Evolutionary conservation across 139 green algal genomes (phyloP).

Genomic region (Axilococcus clingmanii): DNA sequence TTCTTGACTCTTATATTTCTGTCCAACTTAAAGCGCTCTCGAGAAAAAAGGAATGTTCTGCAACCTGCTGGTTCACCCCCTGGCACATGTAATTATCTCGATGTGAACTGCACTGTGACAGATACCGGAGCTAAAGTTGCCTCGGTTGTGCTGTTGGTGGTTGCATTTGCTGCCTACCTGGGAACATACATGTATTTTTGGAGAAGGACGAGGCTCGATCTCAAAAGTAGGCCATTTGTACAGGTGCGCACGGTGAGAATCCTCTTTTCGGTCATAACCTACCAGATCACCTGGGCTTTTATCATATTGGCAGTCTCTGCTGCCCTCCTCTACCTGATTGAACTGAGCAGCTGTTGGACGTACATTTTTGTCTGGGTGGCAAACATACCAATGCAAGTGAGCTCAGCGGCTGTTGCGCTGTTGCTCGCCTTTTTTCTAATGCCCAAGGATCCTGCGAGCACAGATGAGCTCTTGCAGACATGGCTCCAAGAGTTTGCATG

Average conservation of each 20-base stretch:
- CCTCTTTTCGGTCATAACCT: constrained; percentile 1
- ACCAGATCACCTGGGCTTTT: constrained; percentile 1
- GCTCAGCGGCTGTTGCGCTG: neutral
- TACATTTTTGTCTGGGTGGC: constrained; percentile 9
- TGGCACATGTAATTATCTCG: no score
- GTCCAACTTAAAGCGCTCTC: no score
- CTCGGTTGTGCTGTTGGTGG: neutral
- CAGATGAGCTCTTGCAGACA: constrained; percentile 2
- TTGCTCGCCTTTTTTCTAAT: constrained; percentile 8
- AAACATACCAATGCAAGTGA: constrained; percentile 5
- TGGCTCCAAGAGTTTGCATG: constrained; percentile 41
- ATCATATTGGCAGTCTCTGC: constrained; percentile 1
- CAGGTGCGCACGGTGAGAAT: constrained; percentile 7
- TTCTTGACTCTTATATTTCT: neutral
- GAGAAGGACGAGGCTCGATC: neutral
- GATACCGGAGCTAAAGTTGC: neutral
- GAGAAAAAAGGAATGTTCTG: no score
- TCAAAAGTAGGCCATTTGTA: constrained; percentile 3
- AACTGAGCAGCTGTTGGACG: constrained; percentile 14
- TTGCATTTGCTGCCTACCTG: no score
- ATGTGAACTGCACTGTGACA: neutral
- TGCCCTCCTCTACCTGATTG: constrained; percentile 4
- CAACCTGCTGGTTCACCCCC: no score
- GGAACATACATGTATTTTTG: constrained; percentile 2
- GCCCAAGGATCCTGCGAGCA: neutral